Base-by-base conservation (phyloP, 345 rosid genomes). In the Pseudoturritis turrita region DNA sequence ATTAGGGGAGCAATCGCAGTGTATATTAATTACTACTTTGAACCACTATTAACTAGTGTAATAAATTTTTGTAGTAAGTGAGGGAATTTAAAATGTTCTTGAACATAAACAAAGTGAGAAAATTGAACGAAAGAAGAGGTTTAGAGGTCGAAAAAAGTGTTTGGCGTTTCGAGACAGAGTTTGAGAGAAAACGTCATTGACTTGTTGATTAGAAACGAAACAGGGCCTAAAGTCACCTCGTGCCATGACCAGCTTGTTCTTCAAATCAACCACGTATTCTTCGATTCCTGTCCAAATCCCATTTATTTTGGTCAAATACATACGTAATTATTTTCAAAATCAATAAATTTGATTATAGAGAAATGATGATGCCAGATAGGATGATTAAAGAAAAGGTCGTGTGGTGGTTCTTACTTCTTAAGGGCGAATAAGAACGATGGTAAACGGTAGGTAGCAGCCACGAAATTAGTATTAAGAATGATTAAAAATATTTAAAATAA, bases 361-460 rank as follows among this genome's bases (percentile, higher is more conserved):
- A 14, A 21, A 15, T 14, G 53, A 62, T 19, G 10, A 18, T 12
- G 64, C 63, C 65, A 64, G 25, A 25, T 33, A 22, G 21, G 28
- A 22, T 15, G 28, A 54, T 33, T 56, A 36, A 56, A 65, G 25
- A 56, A 64, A 33, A 19, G 62, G 29, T 54, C 50, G 29, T 44
- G 29, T n/a, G 39, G 33, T 52, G 76, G 10, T 63, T 22, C 44
- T 62, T 62, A 50, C 21, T 72, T 51, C 55, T 41, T 31, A 50
- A 51, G 52, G n/a, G 68, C 11, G 59, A 37, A 25, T 52, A 72
- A 64, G 50, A 11, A 54, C 10, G 65, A 23, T 45, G 23, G 65
- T 55, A 67, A 67, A 59, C 68, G 47, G 46, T 66, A 29, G 78
- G 73, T 59, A 74, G 73, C 73, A 66, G 68, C 55, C 78, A 66